Base-by-base conservation (phyloP, 2,329 filamentous ascomycete species). In the Trichoderma sp. region DNA sequence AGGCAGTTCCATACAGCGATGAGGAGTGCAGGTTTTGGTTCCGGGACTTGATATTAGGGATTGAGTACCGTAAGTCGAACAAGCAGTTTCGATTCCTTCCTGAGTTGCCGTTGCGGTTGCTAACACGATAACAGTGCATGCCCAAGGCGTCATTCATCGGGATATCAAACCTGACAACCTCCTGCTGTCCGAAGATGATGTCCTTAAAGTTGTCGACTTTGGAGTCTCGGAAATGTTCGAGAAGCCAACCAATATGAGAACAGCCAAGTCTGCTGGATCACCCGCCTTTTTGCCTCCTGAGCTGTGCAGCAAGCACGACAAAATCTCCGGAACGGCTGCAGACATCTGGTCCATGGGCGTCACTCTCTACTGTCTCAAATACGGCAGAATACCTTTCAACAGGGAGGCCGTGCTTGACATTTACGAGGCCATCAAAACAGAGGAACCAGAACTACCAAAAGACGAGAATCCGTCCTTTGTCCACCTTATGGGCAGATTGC, bases 321-420 rank as follows among this genome's bases (percentile, higher is more conserved):
- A 94, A 71, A 90, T 98, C 1, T 94, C 92, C 3, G 95, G 95
- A 12, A 91, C 88, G 73, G 93, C 94, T 4, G 93, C 93, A 4
- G 95, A 99, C 78, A 93, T 99, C 64, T 99, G 95, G 95, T 97
- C 94, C 4, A 98, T 98, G 94, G 95, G 95, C 7, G 90, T 97
- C 9, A 97, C 94, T 2, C 83, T 99, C 2, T 98, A 94, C 77
- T 99, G 95, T 77, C 84, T 99, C 45, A 89, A 91, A 69, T 98
- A 97, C 74, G 95, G 95, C 35, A 85, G 83, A 59, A 90, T 99
- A 70, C 95, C 95, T 0, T 99, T 98, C 75, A 90, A 94, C 74
- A 87, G 90, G 67, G 83, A 87, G 6, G 89, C 88, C 19, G 89
- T 97, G 69, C 83, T 97, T 67, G 94, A 97, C 60, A 87, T 98